Evolutionary conservation across 2,329 filamentous ascomycete genomes (phyloP), one percentile per base, ranked within the genome.

Genomic region (Fusarium equiseti): DNA sequence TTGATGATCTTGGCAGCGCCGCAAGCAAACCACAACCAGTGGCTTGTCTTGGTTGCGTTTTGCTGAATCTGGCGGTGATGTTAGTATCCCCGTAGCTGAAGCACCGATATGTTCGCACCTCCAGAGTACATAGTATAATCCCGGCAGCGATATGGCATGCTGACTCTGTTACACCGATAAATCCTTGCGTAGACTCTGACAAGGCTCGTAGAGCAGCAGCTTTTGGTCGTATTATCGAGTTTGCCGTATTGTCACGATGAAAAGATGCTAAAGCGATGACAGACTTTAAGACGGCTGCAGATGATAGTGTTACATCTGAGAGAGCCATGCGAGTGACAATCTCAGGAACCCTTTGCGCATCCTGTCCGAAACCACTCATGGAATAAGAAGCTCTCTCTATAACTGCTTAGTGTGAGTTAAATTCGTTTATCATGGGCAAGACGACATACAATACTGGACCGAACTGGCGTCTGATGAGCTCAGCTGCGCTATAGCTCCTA

Each of bases 11-110:
- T 55, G 7, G 69, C 59, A 0, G 61, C 58, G 3, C 73, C 73
- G 15, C 73, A 72, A 2, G 49, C 49, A 8, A 70, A 75, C 70
- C 71, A 72, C 0, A 72, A n/a, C 73, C 73, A 75, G 11, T 73
- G 66, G 9, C 58, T 71, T 5, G 73, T 62, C 2, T 55, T 66
- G 11, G 57, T 59, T 0, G 73, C 69, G 5, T 42, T 57, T 6
- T 72, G 71, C 5, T 74, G 67, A 4, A 73, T 50, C 73, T 75
- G 11, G 6, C 0, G 4, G 8, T 5, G 12, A 3, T 9, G 4
- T 42, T 3, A 63, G 29, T 48, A 16, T 20, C 4, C 13, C 1
- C 0, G 20, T 24, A 1, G 4, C 35, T n/a, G 18, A n/a, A 8
- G 1, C 5, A 2, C 3, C 1, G 6, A 18, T 2, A 0, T 18